phyloP scores from a whole-genome alignment of 1,139 yeast species.

The Blastobotrys apis region DNA sequence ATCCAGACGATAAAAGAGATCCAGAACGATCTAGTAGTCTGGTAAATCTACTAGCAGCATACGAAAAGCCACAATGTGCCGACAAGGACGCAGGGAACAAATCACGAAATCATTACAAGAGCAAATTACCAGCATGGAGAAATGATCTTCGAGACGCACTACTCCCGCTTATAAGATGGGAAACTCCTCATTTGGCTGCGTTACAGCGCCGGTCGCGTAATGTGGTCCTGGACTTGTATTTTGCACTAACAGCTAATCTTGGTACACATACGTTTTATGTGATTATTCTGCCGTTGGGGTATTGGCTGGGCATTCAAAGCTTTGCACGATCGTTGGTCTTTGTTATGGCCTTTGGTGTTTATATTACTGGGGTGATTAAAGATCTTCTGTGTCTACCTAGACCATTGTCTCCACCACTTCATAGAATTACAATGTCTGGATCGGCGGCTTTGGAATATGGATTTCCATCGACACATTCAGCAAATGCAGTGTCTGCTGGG shows the following conservation, averaged over 20 bases:
- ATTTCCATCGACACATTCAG: conserved; percentile 88
- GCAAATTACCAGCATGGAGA: conserved; percentile 55
- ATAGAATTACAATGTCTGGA: conserved; percentile 81
- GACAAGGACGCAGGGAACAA: conserved; percentile 67
- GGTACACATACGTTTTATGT: conserved; percentile 95
- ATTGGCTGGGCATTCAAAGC: conserved; percentile 71
- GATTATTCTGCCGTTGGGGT: conserved; percentile 75
- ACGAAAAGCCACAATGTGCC: conserved; percentile 28
- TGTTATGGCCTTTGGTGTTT: conserved; percentile 82
- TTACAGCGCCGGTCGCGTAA: conserved; percentile 54
- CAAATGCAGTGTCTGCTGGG: conserved; percentile 83
- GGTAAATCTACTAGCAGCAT: conserved; percentile 26
- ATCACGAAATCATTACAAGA: conserved; percentile 59
- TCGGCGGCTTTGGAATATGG: conserved; percentile 93
- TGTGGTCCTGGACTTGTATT: conserved; percentile 62
- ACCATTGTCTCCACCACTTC: conserved; percentile 88
- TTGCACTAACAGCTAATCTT: conserved; percentile 83
- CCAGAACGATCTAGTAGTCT: conserved; percentile 21
- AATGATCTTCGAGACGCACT: conserved; percentile 53
- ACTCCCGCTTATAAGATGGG: conserved; percentile 59
- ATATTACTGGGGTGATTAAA: conserved; percentile 68
- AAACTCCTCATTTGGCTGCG: conserved; percentile 56
- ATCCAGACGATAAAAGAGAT: background rate
- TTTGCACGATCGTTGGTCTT: conserved; percentile 63
- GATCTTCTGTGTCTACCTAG: conserved; percentile 88